Conservation (phyloP, 257 asterid species). For the Solanum neorickii region DNA sequence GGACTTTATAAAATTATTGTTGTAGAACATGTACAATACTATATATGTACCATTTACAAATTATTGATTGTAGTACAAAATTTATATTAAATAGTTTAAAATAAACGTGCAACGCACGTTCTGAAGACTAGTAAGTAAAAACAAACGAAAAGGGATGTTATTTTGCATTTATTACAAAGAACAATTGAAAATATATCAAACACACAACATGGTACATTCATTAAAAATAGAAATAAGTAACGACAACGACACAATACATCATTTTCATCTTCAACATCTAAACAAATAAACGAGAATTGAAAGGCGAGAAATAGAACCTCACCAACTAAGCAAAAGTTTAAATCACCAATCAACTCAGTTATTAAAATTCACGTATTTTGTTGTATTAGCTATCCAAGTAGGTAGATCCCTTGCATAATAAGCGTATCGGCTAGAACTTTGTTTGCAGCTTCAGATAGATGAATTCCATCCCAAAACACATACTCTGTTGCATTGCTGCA, state of each 20-base stretch:
- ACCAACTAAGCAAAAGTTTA: not conserved
- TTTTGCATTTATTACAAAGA: not conserved
- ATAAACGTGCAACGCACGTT: no score
- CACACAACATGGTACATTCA: not conserved
- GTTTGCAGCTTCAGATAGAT: constrained; percentile 82
- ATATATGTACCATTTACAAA: no score
- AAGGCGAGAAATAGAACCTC: not conserved
- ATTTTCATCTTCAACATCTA: not conserved
- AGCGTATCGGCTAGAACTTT: constrained; percentile 59
- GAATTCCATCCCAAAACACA: constrained; percentile 96
- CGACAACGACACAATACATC: not conserved
- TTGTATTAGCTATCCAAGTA: constrained; percentile 30
- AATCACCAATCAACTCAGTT: not conserved
- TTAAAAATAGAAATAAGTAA: not conserved
- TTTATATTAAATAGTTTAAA: no score
- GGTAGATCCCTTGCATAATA: constrained; percentile 55
- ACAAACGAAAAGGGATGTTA: not conserved
- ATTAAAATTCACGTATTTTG: not conserved
- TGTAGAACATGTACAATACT: no score
- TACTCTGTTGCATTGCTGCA: constrained; percentile 62
- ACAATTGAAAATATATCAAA: not conserved
- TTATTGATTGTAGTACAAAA: no score
- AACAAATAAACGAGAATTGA: not conserved
- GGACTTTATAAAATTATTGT: no score
- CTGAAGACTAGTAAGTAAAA: no score